A percentile compares a stretch with the other conserved stretches of the same genome.
These are phyloP conservation scores for Ogataea pilisensis DNA, from an alignment of 805 yeast genomes.

Conservation along the genomic window DNA sequence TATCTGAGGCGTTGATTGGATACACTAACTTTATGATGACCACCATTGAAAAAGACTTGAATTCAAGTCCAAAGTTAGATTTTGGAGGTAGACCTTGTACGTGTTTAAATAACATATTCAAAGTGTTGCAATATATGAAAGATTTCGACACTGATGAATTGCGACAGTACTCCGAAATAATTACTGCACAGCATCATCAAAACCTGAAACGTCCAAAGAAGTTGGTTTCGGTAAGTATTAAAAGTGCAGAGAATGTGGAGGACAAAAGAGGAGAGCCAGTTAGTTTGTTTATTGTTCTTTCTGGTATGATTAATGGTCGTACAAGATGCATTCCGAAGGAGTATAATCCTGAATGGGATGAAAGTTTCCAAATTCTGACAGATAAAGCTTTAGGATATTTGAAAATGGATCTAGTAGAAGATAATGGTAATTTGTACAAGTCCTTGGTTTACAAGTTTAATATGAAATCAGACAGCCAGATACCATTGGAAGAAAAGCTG, in stretches of 20 bases:
- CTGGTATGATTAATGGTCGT: constrained; percentile 31
- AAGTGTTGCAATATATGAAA: constrained; percentile 17
- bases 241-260: constrained; percentile 30
- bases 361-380: constrained; percentile 58
- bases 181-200: constrained; percentile 4
- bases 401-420: constrained; percentile 19
- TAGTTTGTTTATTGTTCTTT: constrained; percentile 21
- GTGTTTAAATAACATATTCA: constrained; percentile 27
- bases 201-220: constrained; percentile 7
- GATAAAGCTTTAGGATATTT: constrained; percentile 9
- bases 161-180: constrained; percentile 11
- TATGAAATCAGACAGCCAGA: constrained; percentile 6
- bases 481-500: constrained; percentile 19
- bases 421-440: constrained; percentile 16
- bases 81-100: constrained; percentile 26
- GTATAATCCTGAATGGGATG: constrained; percentile 80
- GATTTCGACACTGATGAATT: constrained; percentile 11
- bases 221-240: constrained; percentile 21
- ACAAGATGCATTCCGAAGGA: constrained; percentile 63
- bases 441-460: constrained; percentile 13
- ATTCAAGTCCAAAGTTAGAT: constrained; percentile 12
- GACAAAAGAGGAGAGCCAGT: constrained; percentile 27
- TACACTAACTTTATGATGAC: constrained; percentile 39
- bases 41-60: constrained; percentile 15
- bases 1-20: constrained; percentile 54